Evolutionary conservation across 495 filamentous ascomycete species (phyloP).

Genomic region (Letharia lupina): DNA sequence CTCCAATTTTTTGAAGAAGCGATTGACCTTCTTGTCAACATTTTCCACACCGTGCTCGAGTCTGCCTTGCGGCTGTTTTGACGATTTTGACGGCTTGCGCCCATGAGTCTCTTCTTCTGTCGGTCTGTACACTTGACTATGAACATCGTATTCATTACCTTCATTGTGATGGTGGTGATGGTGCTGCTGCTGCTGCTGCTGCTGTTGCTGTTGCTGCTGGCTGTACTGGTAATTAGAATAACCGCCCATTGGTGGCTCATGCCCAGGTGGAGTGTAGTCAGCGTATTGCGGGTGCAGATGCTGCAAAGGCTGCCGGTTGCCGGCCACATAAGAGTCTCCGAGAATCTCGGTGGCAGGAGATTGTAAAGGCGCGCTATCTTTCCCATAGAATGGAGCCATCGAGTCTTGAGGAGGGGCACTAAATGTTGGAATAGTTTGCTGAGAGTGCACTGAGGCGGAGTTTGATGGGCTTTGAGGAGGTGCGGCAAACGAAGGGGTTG

Average conservation of each 20-base stretch:
- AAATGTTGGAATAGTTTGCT: conserved; percentile 13
- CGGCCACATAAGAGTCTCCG: conserved; percentile 23
- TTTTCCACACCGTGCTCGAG: conserved; percentile 60
- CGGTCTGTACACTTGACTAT: conserved; percentile 70
- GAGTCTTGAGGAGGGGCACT: conserved; percentile 37
- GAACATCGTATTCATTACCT: conserved; percentile 54
- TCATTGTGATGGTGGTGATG: conserved; percentile 29
- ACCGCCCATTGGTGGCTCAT: conserved; percentile 34
- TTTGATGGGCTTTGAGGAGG: conserved; percentile 37
- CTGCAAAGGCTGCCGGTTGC: conserved; percentile 25
- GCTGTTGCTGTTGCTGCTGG: conserved; percentile 32
- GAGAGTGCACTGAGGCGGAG: conserved; percentile 8
- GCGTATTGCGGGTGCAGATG: conserved; percentile 29
- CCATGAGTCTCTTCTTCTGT: conserved; percentile 55
- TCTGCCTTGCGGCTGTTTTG: conserved; percentile 42
- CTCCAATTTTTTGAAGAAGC: conserved; percentile 82
- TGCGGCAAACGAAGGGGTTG: conserved; percentile 32
- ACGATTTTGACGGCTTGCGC: conserved; percentile 44
- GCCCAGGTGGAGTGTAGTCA: conserved; percentile 26
- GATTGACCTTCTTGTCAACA: conserved; percentile 69
- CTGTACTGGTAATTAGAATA: conserved; percentile 53
- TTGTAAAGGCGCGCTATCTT: conserved; percentile 20
- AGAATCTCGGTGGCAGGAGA: conserved; percentile 26
- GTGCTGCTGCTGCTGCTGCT: conserved; percentile 28
- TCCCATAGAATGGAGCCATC: conserved; percentile 36